Conservation (phyloP, 1,284 basidiomycete species). For the Xanthoconium separans region DNA sequence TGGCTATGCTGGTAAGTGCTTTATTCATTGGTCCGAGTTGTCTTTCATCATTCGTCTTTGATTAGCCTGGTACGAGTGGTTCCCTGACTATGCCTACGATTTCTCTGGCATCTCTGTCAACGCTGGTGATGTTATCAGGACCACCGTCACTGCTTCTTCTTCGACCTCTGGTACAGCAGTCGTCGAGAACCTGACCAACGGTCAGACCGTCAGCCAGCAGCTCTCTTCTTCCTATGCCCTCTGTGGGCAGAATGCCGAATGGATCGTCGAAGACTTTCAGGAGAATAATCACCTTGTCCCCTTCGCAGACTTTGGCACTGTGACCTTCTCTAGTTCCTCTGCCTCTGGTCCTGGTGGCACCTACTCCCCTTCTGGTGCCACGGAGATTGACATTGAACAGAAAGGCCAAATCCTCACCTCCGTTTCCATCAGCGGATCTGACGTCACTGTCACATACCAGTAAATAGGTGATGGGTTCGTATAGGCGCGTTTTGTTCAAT, state of each 20-base stretch:
- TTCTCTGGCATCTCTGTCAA: constrained; percentile 15
- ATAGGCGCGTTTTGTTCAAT: neutral
- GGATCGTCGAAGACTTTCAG: constrained; percentile 24
- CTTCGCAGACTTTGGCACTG: constrained; percentile 17
- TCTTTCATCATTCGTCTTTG: neutral
- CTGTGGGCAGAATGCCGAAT: constrained; percentile 19
- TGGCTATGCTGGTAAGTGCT: constrained; percentile 18
- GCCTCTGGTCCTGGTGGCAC: constrained; percentile 8
- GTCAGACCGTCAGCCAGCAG: neutral
- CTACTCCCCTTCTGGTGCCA: constrained; percentile 13
- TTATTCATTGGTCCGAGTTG: neutral
- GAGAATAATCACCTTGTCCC: neutral
- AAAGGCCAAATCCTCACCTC: constrained; percentile 6
- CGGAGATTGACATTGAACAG: constrained; percentile 13
- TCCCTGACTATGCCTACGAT: constrained; percentile 6
- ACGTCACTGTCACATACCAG: constrained; percentile 1
- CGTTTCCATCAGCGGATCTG: neutral
- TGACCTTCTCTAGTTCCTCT: constrained; percentile 15
- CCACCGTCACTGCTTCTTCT: constrained; percentile 14
- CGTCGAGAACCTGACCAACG: constrained; percentile 18
- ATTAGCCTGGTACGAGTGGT: constrained; percentile 24
- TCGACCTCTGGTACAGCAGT: constrained; percentile 15
- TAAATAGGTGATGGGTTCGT: neutral
- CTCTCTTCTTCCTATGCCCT: constrained; percentile 17
- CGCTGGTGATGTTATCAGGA: constrained; percentile 13